Evolutionary conservation across 495 filamentous ascomycete species (phyloP).

Genomic region (Amniculicola lignicola): DNA sequence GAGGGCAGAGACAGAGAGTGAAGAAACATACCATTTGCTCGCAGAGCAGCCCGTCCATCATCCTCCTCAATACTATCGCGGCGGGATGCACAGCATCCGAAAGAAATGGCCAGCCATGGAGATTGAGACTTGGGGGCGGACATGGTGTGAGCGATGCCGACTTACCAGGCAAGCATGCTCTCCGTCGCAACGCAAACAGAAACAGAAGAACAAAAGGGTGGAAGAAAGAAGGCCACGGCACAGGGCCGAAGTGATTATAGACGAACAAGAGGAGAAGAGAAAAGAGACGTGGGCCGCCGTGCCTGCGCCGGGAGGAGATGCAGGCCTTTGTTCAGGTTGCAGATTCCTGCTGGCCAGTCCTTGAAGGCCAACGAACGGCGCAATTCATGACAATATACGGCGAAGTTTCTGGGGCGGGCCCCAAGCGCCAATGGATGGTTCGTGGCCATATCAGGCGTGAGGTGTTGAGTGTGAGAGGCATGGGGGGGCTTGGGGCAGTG

Average conservation of each 20-base stretch:
- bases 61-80: constrained; percentile 14
- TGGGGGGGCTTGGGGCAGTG: background rate
- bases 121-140: constrained; percentile 8
- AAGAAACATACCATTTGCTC: constrained; percentile 20
- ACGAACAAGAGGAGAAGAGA: background rate
- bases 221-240: background rate
- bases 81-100: constrained; percentile 36
- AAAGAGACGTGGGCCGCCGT: background rate
- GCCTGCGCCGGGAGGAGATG: constrained; percentile 5
- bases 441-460: constrained; percentile 14
- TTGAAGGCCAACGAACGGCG: background rate
- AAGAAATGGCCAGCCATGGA: constrained; percentile 35
- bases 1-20: background rate
- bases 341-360: no score
- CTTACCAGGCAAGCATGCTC: constrained; percentile 21
- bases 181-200: constrained; percentile 7
- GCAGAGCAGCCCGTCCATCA: constrained; percentile 3
- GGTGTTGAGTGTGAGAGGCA: background rate
- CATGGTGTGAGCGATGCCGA: constrained; percentile 2
- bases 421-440: constrained; percentile 18
- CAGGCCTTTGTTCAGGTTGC: background rate
- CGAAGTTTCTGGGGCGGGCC: background rate
- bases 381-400: constrained; percentile 21
- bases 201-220: constrained; percentile 10
- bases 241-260: background rate